Evolutionary conservation across 805 yeast genomes (phyloP).

Genomic region (Saccharomycopsis sp.): DNA sequence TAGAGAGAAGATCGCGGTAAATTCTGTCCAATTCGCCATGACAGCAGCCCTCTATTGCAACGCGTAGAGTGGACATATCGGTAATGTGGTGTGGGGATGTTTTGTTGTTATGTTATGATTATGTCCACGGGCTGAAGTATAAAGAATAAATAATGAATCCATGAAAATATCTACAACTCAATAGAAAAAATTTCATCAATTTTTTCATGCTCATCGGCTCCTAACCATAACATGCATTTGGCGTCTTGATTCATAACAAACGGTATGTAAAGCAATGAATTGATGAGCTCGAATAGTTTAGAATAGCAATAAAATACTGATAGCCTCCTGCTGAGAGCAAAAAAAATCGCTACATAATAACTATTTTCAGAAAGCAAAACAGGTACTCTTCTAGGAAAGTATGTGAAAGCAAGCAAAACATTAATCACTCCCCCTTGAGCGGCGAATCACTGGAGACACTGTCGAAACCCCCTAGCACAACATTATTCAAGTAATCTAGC

Average conservation of each 20-base stretch:
- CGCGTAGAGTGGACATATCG: constrained; percentile 17
- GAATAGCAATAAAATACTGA: no score
- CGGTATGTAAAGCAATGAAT: neutral
- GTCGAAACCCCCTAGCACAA: constrained; percentile 14
- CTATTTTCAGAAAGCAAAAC: no score
- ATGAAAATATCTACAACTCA: neutral
- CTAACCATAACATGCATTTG: neutral
- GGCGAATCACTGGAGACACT: neutral
- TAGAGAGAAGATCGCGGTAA: constrained; percentile 33
- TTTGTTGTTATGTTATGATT: neutral
- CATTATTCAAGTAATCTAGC: constrained; percentile 10
- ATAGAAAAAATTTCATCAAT: no score
- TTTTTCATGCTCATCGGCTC: neutral
- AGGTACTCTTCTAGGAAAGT: no score
- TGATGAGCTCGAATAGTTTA: no score
- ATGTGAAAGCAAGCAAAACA: neutral
- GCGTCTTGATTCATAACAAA: neutral
- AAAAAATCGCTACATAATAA: no score
- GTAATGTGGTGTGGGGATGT: no score
- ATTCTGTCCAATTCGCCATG: constrained; percentile 71
- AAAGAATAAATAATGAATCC: neutral
- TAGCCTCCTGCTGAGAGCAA: no score
- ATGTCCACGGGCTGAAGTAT: no score
- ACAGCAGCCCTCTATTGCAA: constrained; percentile 86
- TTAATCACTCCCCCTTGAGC: neutral